Conservation (phyloP, 345 rosid genomes). For the Jatropha curcas region DNA sequence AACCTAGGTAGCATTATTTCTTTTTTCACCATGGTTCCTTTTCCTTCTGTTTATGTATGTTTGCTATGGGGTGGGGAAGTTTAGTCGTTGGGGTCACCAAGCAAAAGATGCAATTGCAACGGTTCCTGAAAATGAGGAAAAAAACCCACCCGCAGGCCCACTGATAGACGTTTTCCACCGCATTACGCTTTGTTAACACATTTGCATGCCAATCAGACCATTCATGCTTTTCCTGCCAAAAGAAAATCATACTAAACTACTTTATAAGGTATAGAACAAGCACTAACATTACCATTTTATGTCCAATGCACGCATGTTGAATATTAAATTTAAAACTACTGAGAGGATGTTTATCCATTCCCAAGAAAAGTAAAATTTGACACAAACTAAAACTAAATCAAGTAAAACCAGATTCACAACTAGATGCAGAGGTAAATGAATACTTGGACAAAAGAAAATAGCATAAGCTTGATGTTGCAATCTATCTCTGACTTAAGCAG, state of each 20-base stretch:
- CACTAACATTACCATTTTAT: not conserved
- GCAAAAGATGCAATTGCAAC: not conserved
- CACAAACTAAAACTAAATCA: not conserved
- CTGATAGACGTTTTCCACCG: constrained; percentile 76
- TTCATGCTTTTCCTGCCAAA: constrained; percentile 57
- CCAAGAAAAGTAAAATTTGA: not conserved
- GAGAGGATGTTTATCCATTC: no score
- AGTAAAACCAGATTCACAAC: not conserved
- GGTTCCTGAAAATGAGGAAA: not conserved
- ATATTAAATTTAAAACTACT: not conserved
- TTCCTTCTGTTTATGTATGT: no score
- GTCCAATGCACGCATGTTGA: not conserved
- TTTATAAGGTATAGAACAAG: not conserved
- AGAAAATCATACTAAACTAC: constrained; percentile 6
- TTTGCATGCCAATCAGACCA: constrained; percentile 80
- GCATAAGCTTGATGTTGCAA: not conserved
- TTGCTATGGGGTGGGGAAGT: no score
- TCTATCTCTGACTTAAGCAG: not conserved
- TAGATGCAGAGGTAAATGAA: not conserved
- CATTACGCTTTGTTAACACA: constrained; percentile 72
- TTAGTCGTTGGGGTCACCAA: no score
- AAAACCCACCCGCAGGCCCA: constrained; percentile 89
- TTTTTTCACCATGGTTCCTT: not conserved
- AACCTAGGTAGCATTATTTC: not conserved
- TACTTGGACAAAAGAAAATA: not conserved